A percentile compares a stretch with the other conserved stretches of the same genome.
phyloP scores from a whole-genome alignment of 2,329 filamentous ascomycete genomes.

The Cercospora canescens region DNA sequence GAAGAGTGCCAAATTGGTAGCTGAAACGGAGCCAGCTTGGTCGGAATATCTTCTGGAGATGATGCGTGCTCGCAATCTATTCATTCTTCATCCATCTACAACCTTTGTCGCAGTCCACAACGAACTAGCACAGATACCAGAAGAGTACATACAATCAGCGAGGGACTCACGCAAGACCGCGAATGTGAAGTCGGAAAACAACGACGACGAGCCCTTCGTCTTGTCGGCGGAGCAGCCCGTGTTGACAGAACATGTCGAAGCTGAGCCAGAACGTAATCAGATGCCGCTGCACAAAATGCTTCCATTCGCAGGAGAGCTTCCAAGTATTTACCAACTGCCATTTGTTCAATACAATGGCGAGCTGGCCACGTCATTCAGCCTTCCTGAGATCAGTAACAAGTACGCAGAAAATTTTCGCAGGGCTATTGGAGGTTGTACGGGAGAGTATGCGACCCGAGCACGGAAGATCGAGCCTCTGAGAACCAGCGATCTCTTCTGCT shows the following conservation, averaged over 20 bases:
- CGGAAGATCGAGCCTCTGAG: conserved; percentile 35
- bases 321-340: conserved; percentile 54
- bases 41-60: conserved; percentile 76
- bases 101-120: conserved; percentile 72
- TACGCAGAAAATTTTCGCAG: conserved; percentile 62
- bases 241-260: conserved; percentile 40
- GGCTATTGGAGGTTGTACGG: conserved; percentile 66
- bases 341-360: conserved; percentile 66
- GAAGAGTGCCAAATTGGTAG: conserved; percentile 56
- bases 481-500: conserved; percentile 67
- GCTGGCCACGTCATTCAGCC: conserved; percentile 38
- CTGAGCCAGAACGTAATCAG: conserved; percentile 46
- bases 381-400: conserved; percentile 49
- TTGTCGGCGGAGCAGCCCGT: conserved; percentile 28
- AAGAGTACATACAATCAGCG: conserved; percentile 54
- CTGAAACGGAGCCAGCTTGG: conserved; percentile 71
- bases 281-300: conserved; percentile 46
- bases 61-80: conserved; percentile 74
- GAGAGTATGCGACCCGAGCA: conserved; percentile 36
- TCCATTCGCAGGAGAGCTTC: conserved; percentile 50
- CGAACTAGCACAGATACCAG: conserved; percentile 71
- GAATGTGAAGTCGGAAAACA: not conserved
- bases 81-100: conserved; percentile 71
- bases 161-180: conserved; percentile 8
- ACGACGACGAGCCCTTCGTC: conserved; percentile 39